phyloP scores from a whole-genome alignment of 2,329 filamentous ascomycete species.

The Colletotrichum sp. region DNA sequence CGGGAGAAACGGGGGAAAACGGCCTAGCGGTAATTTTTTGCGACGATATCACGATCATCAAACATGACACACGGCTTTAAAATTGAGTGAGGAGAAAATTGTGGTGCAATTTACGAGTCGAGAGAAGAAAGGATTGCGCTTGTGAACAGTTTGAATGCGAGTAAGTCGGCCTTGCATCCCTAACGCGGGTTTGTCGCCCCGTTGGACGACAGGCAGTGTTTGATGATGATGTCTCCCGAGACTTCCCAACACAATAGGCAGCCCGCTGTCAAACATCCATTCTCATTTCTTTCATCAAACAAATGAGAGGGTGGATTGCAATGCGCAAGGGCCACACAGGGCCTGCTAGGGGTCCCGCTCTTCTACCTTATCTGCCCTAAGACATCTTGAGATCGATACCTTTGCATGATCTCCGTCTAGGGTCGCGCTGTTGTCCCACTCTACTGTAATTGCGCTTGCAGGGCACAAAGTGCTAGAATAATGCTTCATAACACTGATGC shows the following conservation, averaged over 20 bases:
- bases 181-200: background rate
- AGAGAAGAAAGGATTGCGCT: background rate
- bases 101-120: background rate
- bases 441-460: background rate
- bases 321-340: background rate
- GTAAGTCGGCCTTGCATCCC: background rate
- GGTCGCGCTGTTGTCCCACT: background rate
- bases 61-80: background rate
- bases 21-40: background rate
- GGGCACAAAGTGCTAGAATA: background rate
- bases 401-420: slow-evolving; percentile 9
- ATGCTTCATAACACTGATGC: background rate
- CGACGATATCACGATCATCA: background rate
- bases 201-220: background rate
- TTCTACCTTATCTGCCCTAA: background rate
- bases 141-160: background rate
- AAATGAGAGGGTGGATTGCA: background rate
- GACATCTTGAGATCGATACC: background rate
- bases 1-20: background rate
- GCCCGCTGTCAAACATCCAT: background rate
- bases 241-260: background rate
- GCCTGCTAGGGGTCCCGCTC: background rate
- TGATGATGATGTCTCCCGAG: background rate
- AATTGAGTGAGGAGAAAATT: background rate
- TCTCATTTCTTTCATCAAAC: background rate